Evolutionary conservation across 169 alveolate species (phyloP).

Genomic region (Plasmodium vivax): DNA sequence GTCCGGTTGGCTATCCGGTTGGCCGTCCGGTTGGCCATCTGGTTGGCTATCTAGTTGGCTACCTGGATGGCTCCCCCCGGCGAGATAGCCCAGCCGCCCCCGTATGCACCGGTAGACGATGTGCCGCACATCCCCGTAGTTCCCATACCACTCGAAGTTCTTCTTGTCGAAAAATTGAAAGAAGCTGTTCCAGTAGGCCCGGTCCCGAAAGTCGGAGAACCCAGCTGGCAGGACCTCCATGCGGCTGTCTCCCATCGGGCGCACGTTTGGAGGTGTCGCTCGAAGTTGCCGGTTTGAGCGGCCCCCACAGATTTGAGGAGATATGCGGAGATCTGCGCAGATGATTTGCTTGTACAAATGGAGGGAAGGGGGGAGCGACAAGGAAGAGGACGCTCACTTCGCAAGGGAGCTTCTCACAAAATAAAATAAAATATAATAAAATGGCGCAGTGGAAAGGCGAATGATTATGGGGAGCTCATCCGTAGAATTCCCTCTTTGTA

Average conservation of each 20-base stretch:
- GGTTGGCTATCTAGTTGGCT: not conserved
- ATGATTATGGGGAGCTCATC: not conserved
- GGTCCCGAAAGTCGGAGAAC: conserved; percentile 79
- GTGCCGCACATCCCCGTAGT: conserved; percentile 71
- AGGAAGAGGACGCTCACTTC: not conserved
- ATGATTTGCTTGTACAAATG: not conserved
- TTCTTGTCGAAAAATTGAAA: conserved; percentile 77
- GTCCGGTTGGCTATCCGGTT: not conserved
- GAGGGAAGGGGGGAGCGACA: not conserved
- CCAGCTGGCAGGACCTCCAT: conserved; percentile 75
- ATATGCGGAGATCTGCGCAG: not conserved
- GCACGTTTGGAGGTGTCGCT: not conserved
- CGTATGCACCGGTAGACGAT: conserved; percentile 42
- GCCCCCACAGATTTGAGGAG: not conserved
- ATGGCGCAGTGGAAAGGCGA: not conserved
- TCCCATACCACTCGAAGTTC: conserved; percentile 84
- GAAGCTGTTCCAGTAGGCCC: conserved; percentile 82
- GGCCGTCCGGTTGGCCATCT: too few species aligned
- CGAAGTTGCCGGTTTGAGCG: not conserved
- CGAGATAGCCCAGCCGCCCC: conserved; percentile 18
- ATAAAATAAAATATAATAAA: too few species aligned
- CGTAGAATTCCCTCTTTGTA: not conserved
- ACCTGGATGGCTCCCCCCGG: not conserved
- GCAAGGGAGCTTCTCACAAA: not conserved
- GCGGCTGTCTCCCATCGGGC: not conserved